Percentiles rank a stretch among this genome's conserved stretches.
phyloP scores from a whole-genome alignment of 176 grass and related monocot genomes.

The Olyra latifolia region DNA sequence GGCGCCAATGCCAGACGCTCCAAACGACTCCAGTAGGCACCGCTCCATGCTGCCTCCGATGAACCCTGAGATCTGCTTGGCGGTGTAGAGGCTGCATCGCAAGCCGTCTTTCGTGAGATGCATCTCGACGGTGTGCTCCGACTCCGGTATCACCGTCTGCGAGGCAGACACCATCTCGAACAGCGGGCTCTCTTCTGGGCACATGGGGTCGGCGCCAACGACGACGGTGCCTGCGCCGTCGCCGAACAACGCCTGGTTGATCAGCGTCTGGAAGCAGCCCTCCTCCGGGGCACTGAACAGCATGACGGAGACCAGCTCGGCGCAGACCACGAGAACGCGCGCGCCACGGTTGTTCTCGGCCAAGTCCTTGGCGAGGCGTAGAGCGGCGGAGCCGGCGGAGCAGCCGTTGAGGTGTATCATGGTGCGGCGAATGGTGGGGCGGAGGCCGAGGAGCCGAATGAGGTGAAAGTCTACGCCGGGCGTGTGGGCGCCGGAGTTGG shows the following conservation, averaged over 20 bases:
- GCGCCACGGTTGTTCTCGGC: no score
- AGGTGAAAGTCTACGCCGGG: no score
- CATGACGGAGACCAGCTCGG: constrained; percentile 35
- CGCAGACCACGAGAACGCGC: no score
- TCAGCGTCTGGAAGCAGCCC: constrained; percentile 8
- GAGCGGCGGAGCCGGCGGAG: constrained; percentile 18
- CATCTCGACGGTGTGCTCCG: constrained; percentile 28
- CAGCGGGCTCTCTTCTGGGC: no score
- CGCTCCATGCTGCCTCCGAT: constrained; percentile 42
- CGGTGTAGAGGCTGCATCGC: constrained; percentile 7
- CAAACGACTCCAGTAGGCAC: constrained; percentile 31
- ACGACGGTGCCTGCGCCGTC: no score
- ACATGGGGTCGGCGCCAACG: no score
- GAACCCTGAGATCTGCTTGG: constrained; percentile 24
- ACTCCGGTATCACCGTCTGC: constrained; percentile 35
- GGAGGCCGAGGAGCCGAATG: constrained; percentile 39
- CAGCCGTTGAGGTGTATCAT: constrained; percentile 40
- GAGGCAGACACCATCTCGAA: constrained; percentile 46
- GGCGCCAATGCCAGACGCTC: background rate
- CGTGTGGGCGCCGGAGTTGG: background rate
- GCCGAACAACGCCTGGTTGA: background rate
- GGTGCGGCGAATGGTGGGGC: constrained; percentile 10
- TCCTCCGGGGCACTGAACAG: constrained; percentile 33
- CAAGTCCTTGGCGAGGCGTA: no score
- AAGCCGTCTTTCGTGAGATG: constrained; percentile 20